These are phyloP conservation scores for Takashimella tepidaria DNA, from an alignment of 1,284 basidiomycete species.

Conservation along the genomic window DNA sequence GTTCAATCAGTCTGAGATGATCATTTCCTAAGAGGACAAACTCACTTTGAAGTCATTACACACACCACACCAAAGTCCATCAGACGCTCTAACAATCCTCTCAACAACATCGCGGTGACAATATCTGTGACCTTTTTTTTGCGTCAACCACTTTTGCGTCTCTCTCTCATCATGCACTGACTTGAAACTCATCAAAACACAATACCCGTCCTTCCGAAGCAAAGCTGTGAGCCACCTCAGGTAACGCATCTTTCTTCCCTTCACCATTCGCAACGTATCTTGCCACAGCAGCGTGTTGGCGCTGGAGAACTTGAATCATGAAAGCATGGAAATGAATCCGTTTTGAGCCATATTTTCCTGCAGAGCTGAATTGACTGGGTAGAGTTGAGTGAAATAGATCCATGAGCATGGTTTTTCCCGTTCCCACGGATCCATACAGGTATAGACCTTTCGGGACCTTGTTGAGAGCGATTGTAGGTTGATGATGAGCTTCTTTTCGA, in stretches of 20 bases:
- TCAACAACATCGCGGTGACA: constrained; percentile 96
- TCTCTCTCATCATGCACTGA: too few relatives aligned
- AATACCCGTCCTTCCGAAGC: constrained; percentile 79
- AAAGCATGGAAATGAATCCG: constrained; percentile 96
- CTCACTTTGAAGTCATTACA: constrained; percentile 95
- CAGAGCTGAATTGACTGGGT: constrained; percentile 59
- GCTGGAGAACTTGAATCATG: constrained; percentile 98
- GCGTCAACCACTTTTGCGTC: too few relatives aligned
- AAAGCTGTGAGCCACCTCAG: constrained; percentile 81
- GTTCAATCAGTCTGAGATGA: too few relatives aligned
- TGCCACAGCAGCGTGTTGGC: constrained; percentile 61
- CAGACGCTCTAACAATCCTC: constrained; percentile 78
- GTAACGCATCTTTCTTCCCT: constrained; percentile 67
- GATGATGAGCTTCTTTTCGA: constrained; percentile 43
- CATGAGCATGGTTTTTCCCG: constrained; percentile 97
- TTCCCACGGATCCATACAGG: constrained; percentile 95
- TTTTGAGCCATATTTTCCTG: constrained; percentile 55
- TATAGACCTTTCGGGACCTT: constrained; percentile 82
- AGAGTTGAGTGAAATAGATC: constrained; percentile 92
- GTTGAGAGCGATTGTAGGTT: constrained; percentile 44
- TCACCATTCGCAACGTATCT: constrained; percentile 51
- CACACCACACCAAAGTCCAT: constrained; percentile 85
- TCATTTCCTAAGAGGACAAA: too few relatives aligned
- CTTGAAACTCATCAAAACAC: constrained; percentile 99
- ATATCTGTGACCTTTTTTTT: constrained; percentile 84